Conservation (phyloP, 129 eudicot species). For the Tagetes erecta region DNA sequence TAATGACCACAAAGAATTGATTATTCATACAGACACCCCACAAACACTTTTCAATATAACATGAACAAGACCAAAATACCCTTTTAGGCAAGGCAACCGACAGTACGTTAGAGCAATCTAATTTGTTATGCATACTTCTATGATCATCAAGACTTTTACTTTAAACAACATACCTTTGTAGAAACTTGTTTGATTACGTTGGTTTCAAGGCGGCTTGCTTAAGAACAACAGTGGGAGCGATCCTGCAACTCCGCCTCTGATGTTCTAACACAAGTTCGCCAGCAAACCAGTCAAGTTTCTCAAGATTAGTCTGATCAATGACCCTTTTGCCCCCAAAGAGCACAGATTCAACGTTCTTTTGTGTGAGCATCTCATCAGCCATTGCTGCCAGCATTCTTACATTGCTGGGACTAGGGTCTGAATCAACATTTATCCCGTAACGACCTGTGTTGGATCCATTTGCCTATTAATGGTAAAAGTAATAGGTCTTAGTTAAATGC, state of each 20-base stretch:
- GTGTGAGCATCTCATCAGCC: conserved; percentile 87
- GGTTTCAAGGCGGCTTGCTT: conserved; percentile 59
- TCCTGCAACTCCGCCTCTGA: conserved; percentile 93
- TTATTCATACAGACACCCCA: conserved; percentile 10
- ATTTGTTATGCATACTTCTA: conserved; percentile 4
- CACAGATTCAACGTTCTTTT: conserved; percentile 84
- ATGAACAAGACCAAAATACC: conserved; percentile 21
- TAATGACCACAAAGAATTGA: conserved; percentile 26
- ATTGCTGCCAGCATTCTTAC: conserved; percentile 57
- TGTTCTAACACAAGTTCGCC: conserved; percentile 91
- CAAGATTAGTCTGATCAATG: conserved; percentile 71
- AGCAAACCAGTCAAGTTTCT: conserved; percentile 95
- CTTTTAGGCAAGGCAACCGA: conserved; percentile 3
- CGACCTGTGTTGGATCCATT: conserved; percentile 65
- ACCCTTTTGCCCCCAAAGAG: conserved; percentile 83
- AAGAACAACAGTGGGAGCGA: conserved; percentile 99
- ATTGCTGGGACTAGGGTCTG: conserved; percentile 72
- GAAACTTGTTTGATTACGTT: conserved; percentile 25
- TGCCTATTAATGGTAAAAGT: conserved; percentile 49
- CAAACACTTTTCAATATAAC: conserved; percentile 26
- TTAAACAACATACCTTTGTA: conserved; percentile 13
- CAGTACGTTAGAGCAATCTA: neutral
- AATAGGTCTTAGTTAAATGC: neutral
- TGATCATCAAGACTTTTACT: neutral
- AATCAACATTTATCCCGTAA: conserved; percentile 67